Percentiles rank a stretch among this genome's conserved stretches.
phyloP scores from a whole-genome alignment of 2,329 filamentous ascomycete genomes.

The Talaromyces sp. region DNA sequence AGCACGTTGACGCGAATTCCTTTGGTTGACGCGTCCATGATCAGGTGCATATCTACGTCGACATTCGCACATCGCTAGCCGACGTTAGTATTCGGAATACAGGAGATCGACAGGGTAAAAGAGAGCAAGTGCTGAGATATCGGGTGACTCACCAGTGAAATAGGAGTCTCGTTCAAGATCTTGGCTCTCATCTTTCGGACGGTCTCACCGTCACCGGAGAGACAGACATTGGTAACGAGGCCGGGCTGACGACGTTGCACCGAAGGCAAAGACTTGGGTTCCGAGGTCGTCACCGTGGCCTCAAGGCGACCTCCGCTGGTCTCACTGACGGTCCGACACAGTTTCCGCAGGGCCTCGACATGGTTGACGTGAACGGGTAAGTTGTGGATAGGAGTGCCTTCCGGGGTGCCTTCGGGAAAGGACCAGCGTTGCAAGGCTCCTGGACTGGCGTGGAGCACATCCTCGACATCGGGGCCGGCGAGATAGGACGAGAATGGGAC shows the following conservation, averaged over 20 bases:
- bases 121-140: constrained; percentile 13
- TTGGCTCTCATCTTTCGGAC: constrained; percentile 87
- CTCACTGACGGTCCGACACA: constrained; percentile 79
- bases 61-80: constrained; percentile 82
- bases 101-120: constrained; percentile 11
- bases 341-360: constrained; percentile 69
- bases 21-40: constrained; percentile 68
- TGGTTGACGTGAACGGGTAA: constrained; percentile 90
- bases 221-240: constrained; percentile 79
- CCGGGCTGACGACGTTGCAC: constrained; percentile 51
- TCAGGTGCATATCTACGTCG: constrained; percentile 86
- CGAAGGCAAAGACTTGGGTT: constrained; percentile 63
- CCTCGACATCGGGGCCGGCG: constrained; percentile 85
- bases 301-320: constrained; percentile 67
- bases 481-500: constrained; percentile 93
- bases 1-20: constrained; percentile 73
- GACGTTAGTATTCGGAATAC: not conserved
- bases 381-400: constrained; percentile 79
- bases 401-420: constrained; percentile 80
- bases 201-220: constrained; percentile 80
- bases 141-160: constrained; percentile 70
- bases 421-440: constrained; percentile 90
- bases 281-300: constrained; percentile 77
- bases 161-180: constrained; percentile 86
- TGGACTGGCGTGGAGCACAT: constrained; percentile 87